A percentile compares a stretch with the other conserved stretches of the same genome.
Evolutionary conservation across 257 asterid species (phyloP).

Genomic region (Solanum lycopersicoides): DNA sequence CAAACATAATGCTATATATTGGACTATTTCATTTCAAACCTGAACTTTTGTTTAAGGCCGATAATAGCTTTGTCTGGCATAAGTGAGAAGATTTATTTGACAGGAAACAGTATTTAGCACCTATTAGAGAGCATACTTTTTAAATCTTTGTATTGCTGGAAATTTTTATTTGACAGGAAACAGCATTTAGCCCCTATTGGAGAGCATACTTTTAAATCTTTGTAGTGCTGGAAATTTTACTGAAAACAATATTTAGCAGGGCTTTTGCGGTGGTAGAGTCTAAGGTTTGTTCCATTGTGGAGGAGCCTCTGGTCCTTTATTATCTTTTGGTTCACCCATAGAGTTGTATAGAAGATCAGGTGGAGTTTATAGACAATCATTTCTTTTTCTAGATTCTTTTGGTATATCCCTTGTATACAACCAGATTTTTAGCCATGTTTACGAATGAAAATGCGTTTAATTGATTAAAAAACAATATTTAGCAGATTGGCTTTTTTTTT

Average conservation of each 20-base stretch:
- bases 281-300: background rate
- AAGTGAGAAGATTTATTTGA: background rate
- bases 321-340: background rate
- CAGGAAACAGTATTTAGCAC: background rate
- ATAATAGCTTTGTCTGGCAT: background rate
- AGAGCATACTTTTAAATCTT: background rate
- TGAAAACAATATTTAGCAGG: background rate
- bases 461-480: background rate
- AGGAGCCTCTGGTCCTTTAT: background rate
- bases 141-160: background rate
- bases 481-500: background rate
- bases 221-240: background rate
- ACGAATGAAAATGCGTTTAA: background rate
- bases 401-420: background rate
- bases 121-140: background rate
- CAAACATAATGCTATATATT: background rate
- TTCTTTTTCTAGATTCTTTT: background rate
- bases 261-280: background rate
- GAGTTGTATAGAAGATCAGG: background rate
- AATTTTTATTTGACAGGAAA: background rate
- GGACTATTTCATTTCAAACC: background rate
- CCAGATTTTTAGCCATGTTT: background rate
- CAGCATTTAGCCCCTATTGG: background rate
- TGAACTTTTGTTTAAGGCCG: background rate
- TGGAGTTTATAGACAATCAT: background rate